Evolutionary conservation across 106 monocot species (phyloP).

Genomic region (Acorus gramineus): DNA sequence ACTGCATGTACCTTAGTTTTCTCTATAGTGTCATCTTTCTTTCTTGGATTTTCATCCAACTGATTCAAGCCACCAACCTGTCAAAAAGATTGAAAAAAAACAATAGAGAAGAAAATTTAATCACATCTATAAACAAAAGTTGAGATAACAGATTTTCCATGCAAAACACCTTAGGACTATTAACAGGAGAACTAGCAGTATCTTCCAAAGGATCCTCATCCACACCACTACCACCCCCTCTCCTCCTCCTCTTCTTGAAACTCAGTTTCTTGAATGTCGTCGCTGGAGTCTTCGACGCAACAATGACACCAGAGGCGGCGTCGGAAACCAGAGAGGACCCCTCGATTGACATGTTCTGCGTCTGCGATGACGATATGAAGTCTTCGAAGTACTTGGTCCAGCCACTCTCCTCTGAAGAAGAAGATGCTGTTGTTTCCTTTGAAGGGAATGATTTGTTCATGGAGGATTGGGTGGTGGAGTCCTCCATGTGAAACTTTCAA

Average conservation of each 20-base stretch:
- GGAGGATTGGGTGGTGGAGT: conserved; percentile 14
- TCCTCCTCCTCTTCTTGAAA: conserved; percentile 20
- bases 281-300: conserved; percentile 4
- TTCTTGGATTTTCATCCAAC: conserved; percentile 4
- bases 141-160: too few species aligned
- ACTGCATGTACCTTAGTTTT: conserved; percentile 10
- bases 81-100: not conserved
- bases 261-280: conserved; percentile 14
- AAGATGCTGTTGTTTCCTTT: not conserved
- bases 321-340: conserved; percentile 28
- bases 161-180: conserved; percentile 12
- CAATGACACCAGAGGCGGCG: conserved; percentile 25
- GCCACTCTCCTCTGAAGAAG: conserved; percentile 22
- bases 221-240: not conserved
- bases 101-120: too few species aligned
- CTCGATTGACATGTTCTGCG: not conserved
- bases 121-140: too few species aligned
- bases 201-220: conserved; percentile 32
- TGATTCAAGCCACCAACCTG: conserved; percentile 12
- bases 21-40: conserved; percentile 19
- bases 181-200: conserved; percentile 38
- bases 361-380: conserved; percentile 20
- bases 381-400: conserved; percentile 40
- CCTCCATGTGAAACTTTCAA: conserved; percentile 12
- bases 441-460: conserved; percentile 6